phyloP scores from a whole-genome alignment of 305 asterid genomes.

The Salvia sclarea region DNA sequence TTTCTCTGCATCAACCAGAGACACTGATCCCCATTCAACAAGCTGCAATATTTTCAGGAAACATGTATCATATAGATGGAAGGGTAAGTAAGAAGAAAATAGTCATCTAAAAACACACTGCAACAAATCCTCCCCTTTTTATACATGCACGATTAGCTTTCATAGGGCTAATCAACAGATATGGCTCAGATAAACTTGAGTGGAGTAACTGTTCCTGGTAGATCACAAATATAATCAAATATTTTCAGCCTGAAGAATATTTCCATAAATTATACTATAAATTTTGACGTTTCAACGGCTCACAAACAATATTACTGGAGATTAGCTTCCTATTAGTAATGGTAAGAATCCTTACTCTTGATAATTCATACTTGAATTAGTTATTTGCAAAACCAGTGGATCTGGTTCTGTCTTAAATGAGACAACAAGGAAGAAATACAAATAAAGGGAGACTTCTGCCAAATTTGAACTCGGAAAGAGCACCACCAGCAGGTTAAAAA shows the following conservation, averaged over 20 bases:
- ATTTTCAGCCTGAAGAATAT: background rate
- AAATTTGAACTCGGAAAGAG: background rate
- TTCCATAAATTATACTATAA: background rate
- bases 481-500: background rate
- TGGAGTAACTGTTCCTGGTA: background rate
- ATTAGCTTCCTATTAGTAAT: too few relatives aligned
- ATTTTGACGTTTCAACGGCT: background rate
- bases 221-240: background rate
- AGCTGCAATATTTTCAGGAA: constrained; percentile 33
- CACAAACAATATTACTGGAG: background rate
- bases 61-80: background rate
- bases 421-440: background rate
- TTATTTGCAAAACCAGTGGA: background rate
- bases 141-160: constrained; percentile 6
- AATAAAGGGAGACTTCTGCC: background rate
- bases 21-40: constrained; percentile 81
- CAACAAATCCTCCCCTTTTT: background rate
- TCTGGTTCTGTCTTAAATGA: constrained; percentile 2
- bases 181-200: background rate
- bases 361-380: background rate
- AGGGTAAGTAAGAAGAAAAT: background rate
- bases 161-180: background rate
- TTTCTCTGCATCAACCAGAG: constrained; percentile 86
- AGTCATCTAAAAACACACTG: background rate
- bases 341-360: background rate